phyloP scores from a whole-genome alignment of 129 eudicot genomes.

The Flaveria robusta region DNA sequence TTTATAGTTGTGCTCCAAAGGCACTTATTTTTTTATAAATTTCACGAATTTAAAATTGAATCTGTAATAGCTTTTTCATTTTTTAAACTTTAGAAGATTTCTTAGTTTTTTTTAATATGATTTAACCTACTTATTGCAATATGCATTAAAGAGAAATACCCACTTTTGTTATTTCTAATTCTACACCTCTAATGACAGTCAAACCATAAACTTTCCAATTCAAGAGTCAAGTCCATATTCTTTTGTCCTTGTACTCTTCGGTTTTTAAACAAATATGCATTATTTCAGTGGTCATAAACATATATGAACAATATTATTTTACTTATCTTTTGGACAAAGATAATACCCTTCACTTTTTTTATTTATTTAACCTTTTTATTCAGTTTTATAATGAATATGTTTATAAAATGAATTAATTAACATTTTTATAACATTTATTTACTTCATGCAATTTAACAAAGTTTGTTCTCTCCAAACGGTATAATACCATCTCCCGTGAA shows the following conservation, averaged over 20 bases:
- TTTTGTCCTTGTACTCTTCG: conserved; percentile 23
- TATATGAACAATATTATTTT: too few relatives aligned
- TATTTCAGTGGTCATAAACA: too few relatives aligned
- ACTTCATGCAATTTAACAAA: too few relatives aligned
- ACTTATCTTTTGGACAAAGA: too few relatives aligned
- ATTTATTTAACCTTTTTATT: too few relatives aligned
- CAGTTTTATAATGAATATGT: too few relatives aligned
- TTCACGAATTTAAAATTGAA: background rate
- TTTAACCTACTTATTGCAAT: background rate
- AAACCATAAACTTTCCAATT: conserved; percentile 19
- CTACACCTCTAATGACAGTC: conserved; percentile 21
- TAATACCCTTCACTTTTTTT: too few relatives aligned
- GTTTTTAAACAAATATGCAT: background rate
- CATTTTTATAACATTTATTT: too few relatives aligned
- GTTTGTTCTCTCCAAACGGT: too few relatives aligned
- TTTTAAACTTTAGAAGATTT: too few relatives aligned
- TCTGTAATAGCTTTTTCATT: background rate
- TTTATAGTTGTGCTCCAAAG: background rate
- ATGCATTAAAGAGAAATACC: conserved; percentile 12
- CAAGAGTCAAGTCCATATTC: conserved; percentile 7
- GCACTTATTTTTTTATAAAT: background rate
- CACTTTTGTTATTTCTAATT: conserved; percentile 1
- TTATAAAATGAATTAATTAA: too few relatives aligned
- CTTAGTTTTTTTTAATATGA: background rate
- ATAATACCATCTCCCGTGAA: too few relatives aligned